phyloP scores from a whole-genome alignment of 495 filamentous ascomycete species.

The Aspergillus olivimuriae region DNA sequence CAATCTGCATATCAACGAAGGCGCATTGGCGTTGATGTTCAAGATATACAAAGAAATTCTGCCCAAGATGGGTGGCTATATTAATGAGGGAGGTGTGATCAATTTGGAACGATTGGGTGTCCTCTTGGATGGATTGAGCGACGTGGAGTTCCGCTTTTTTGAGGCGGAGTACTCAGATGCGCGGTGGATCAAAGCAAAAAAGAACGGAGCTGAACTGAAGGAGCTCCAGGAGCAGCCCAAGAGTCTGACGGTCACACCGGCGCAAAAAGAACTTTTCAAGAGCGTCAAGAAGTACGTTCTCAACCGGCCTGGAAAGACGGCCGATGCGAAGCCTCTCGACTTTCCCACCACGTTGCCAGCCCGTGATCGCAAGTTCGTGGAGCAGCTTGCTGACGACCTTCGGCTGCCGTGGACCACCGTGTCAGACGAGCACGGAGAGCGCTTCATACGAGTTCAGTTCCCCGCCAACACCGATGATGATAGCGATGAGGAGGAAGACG shows the following conservation, averaged over 20 bases:
- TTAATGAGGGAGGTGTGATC: constrained; percentile 91
- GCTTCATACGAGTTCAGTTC: constrained; percentile 70
- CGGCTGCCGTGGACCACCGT: constrained; percentile 77
- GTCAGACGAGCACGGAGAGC: constrained; percentile 68
- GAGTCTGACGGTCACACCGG: constrained; percentile 64
- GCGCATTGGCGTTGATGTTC: constrained; percentile 93
- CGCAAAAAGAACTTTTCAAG: constrained; percentile 76
- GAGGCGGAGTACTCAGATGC: constrained; percentile 84
- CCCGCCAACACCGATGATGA: constrained; percentile 52
- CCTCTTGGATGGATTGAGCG: constrained; percentile 74
- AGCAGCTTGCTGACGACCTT: constrained; percentile 77
- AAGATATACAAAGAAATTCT: constrained; percentile 89
- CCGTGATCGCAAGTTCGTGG: constrained; percentile 83
- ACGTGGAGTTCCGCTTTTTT: constrained; percentile 86
- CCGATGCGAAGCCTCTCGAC: constrained; percentile 50
- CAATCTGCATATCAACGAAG: constrained; percentile 97
- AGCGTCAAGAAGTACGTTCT: constrained; percentile 75
- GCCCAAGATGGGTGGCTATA: constrained; percentile 85
- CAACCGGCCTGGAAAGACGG: constrained; percentile 44
- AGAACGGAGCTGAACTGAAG: constrained; percentile 34
- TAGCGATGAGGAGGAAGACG: constrained; percentile 67
- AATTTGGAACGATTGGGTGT: constrained; percentile 72
- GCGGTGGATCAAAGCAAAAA: constrained; percentile 84
- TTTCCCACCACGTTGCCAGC: constrained; percentile 71
- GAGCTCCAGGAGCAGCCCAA: constrained; percentile 57